Base-by-base conservation (phyloP, 805 yeast genomes). In the Clavispora carvajalis region DNA sequence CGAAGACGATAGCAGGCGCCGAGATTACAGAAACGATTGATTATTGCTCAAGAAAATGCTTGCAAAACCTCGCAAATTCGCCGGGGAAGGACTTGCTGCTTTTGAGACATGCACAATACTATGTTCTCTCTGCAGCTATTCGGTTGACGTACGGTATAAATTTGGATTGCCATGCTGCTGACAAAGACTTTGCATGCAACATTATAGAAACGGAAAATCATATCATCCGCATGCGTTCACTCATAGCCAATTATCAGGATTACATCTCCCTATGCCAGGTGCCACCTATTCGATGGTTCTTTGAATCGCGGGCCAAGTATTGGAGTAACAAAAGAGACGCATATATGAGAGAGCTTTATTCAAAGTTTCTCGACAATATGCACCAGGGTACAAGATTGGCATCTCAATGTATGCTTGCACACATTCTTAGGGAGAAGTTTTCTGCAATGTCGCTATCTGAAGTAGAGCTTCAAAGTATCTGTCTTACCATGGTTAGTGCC, bases 401-500 rank as follows among this genome's bases (percentile, higher is more conserved):
- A 19, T 19, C 36, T n/a, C 49, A 48, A n/a, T 62, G 66, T 31
- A 53, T 73, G 16, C 59, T 65, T n/a, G 66, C 66, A 11, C 49
- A 49, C 29, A 49, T 58, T 1, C 39, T 47, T 12, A 22, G 17
- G 15, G 43, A 36, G 9, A 39, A 28, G 7, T 17, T 40, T 6
- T 13, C 23, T 2, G 12, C 40, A 4, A 17, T 37, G 15, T 9
- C 26, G 9, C 36, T 48, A 16, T 25, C 37, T 7, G 52, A 47
- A 2, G 58, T 58, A 7, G 86, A 82, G 51, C 54, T 79, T 36
- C 65, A 67, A 34, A 76, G 85, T 34, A 69, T 81, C 5, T 83
- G 90, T 53, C 62, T 84, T 30, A 80, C 90, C 0, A 77, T 83
- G 82, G 81, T 84, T 0, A 80, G 88, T 49, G 93, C 90, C 7